These are phyloP conservation scores for Nadsonia starkeyi-henricii DNA, from an alignment of 1,139 yeast species.

Conservation along the genomic window DNA sequence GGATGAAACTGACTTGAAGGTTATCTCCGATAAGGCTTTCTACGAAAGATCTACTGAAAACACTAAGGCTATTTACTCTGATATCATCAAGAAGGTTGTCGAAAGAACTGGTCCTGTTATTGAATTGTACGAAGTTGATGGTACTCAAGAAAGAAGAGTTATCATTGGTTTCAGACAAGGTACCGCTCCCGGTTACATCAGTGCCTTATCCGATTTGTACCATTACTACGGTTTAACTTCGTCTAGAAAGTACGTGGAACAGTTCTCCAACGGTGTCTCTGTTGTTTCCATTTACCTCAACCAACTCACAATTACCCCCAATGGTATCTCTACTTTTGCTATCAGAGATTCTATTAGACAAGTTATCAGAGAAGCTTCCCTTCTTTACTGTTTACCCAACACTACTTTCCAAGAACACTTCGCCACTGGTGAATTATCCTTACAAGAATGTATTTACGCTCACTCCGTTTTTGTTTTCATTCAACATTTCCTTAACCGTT, in stretches of 20 bases:
- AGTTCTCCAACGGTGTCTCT: slow-evolving; percentile 79
- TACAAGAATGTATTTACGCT: slow-evolving; percentile 90
- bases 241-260: slow-evolving; percentile 87
- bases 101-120: slow-evolving; percentile 85
- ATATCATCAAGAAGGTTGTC: slow-evolving; percentile 55
- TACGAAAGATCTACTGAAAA: slow-evolving; percentile 65
- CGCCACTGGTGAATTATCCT: slow-evolving; percentile 63
- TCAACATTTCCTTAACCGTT: slow-evolving; percentile 83
- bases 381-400: slow-evolving; percentile 82
- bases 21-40: slow-evolving; percentile 71
- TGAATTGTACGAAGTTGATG: slow-evolving; percentile 70
- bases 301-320: slow-evolving; percentile 24
- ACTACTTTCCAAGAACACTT: slow-evolving; percentile 67
- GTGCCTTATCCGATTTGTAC: slow-evolving; percentile 78
- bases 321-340: slow-evolving; percentile 29
- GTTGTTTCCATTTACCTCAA: slow-evolving; percentile 76
- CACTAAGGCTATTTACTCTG: slow-evolving; percentile 65
- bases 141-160: slow-evolving; percentile 67
- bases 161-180: slow-evolving; percentile 81
- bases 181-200: slow-evolving; percentile 74
- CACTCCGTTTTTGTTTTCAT: slow-evolving; percentile 89
- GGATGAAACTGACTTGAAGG: slow-evolving; percentile 39
- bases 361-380: slow-evolving; percentile 86
- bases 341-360: slow-evolving; percentile 72
- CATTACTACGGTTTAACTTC: slow-evolving; percentile 79